Evolutionary conservation across 345 rosid species (phyloP).

Genomic region (Bretschneidera sinensis): DNA sequence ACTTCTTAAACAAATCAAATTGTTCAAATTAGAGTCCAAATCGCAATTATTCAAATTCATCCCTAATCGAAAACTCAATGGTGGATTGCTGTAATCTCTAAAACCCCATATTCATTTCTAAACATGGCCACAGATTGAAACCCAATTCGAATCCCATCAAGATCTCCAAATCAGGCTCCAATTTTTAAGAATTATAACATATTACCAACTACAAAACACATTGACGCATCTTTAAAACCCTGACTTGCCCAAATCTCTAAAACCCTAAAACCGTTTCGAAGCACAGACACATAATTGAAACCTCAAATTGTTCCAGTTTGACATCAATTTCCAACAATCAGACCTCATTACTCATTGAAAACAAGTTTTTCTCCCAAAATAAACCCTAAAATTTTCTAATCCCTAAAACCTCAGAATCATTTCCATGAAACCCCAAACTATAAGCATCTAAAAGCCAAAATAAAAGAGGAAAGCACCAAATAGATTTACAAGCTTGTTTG

Average conservation of each 20-base stretch:
- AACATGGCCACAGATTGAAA: not conserved
- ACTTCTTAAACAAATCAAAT: not conserved
- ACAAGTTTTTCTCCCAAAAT: not conserved
- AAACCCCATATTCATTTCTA: conserved; percentile 7
- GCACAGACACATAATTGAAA: conserved; percentile 7
- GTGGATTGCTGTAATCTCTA: not conserved
- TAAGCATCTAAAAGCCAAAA: not conserved
- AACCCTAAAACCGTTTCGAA: not conserved
- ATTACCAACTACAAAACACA: not conserved
- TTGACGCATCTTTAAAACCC: not conserved
- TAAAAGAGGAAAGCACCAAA: not conserved
- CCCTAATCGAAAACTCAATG: not conserved
- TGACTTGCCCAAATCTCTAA: not conserved
- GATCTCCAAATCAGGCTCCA: not conserved
- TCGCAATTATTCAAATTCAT: not conserved
- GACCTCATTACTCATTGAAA: conserved; percentile 2
- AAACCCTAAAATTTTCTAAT: conserved; percentile 4
- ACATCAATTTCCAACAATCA: conserved; percentile 8
- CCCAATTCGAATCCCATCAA: not conserved
- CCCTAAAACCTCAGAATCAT: conserved; percentile 15
- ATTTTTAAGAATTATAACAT: not conserved
- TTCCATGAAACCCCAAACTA: conserved; percentile 13
- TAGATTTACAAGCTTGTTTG: not conserved
- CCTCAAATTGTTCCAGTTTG: not conserved
- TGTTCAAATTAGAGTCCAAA: not conserved